Evolutionary conservation across 1,139 yeast genomes (phyloP).

Genomic region (Lodderomyces jiufengensis): DNA sequence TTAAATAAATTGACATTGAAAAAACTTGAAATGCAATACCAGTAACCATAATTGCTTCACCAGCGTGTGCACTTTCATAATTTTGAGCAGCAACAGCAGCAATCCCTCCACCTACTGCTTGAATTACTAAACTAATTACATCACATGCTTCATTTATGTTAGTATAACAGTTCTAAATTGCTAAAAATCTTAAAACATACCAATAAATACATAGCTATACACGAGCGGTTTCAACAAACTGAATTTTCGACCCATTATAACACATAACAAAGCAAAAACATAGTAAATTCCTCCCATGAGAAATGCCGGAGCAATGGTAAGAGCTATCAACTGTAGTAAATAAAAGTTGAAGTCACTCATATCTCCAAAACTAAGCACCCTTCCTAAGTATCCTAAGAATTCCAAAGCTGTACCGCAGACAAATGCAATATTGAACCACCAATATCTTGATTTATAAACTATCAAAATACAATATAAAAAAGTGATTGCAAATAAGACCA

Average conservation of each 20-base stretch:
- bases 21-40: conserved; percentile 78
- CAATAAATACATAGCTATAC: conserved; percentile 68
- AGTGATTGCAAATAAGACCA: conserved; percentile 19
- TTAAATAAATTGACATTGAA: conserved; percentile 62
- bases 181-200: no score
- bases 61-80: conserved; percentile 37
- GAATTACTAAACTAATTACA: conserved; percentile 63
- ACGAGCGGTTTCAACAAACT: conserved; percentile 67
- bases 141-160: conserved; percentile 57
- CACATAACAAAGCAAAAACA: conserved; percentile 64
- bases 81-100: conserved; percentile 52
- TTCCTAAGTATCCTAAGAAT: conserved; percentile 66
- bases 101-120: conserved; percentile 78
- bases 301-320: conserved; percentile 83
- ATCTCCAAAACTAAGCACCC: conserved; percentile 43
- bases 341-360: conserved; percentile 42
- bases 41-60: conserved; percentile 73
- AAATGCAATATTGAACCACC: conserved; percentile 72
- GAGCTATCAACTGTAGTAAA: conserved; percentile 60
- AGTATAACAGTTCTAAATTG: no score
- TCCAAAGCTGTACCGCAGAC: conserved; percentile 61
- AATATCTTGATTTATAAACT: conserved; percentile 47
- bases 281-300: conserved; percentile 83
- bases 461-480: conserved; percentile 21
- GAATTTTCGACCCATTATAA: conserved; percentile 59